phyloP scores from a whole-genome alignment of 2,329 filamentous ascomycete species.

The Neonectria faginata region DNA sequence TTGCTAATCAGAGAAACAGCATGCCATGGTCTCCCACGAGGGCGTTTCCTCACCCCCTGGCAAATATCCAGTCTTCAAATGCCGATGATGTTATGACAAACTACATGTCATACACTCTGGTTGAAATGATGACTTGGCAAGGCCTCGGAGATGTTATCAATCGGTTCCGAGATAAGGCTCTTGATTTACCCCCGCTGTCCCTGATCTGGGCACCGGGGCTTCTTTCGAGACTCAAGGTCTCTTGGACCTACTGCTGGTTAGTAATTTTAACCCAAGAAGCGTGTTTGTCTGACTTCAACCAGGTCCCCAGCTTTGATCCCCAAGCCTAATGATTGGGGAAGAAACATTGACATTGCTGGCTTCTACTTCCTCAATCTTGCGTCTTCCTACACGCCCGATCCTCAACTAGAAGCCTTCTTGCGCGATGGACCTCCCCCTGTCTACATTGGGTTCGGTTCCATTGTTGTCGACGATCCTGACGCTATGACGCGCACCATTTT shows the following conservation, averaged over 20 bases:
- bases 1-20: conserved; percentile 63
- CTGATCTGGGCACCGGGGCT: conserved; percentile 86
- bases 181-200: conserved; percentile 82
- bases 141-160: conserved; percentile 93
- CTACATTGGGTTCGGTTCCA: conserved; percentile 87
- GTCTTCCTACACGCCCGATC: conserved; percentile 72
- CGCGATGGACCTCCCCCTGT: conserved; percentile 77
- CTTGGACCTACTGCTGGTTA: conserved; percentile 90
- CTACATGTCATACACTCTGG: conserved; percentile 83
- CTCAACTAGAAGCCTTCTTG: conserved; percentile 75
- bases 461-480: conserved; percentile 82
- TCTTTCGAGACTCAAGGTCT: conserved; percentile 78
- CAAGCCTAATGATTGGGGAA: conserved; percentile 81
- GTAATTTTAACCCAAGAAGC: conserved; percentile 11
- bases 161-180: conserved; percentile 78
- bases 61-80: conserved; percentile 82
- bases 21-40: conserved; percentile 94
- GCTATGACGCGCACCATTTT: conserved; percentile 78
- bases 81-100: conserved; percentile 83
- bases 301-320: conserved; percentile 80
- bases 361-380: conserved; percentile 81
- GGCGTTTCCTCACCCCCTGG: conserved; percentile 86
- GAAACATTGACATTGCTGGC: conserved; percentile 77
- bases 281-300: conserved; percentile 12
- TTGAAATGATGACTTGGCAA: conserved; percentile 95